phyloP scores from a whole-genome alignment of 2,329 filamentous ascomycete species.

The Magnaporthiopsis incrustans region DNA sequence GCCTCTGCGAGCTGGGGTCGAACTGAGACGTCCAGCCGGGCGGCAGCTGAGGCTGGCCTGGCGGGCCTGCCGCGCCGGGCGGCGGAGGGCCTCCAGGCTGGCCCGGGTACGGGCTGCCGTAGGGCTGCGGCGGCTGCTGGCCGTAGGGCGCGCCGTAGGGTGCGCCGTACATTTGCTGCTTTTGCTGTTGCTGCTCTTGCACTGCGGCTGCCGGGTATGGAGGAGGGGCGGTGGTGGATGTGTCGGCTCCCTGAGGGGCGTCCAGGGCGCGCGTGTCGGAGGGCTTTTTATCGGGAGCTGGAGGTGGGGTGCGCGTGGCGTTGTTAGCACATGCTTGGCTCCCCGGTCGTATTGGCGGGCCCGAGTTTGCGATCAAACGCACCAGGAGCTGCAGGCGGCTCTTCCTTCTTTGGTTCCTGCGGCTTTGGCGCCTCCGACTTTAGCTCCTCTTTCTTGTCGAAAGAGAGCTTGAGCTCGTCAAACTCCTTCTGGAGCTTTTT shows the following conservation, averaged over 20 bases:
- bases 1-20: conserved; percentile 1
- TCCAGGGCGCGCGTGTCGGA: background rate
- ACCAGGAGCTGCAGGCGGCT: background rate
- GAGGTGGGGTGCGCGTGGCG: background rate
- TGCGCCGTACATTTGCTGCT: background rate
- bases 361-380: background rate
- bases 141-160: conserved; percentile 3
- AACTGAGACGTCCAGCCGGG: conserved; percentile 6
- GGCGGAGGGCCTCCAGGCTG: background rate
- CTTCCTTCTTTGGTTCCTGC: background rate
- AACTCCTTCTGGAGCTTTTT: conserved; percentile 9
- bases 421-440: background rate
- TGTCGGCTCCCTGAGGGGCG: background rate
- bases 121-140: conserved; percentile 4
- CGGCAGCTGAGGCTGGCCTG: conserved; percentile 2
- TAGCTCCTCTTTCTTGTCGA: conserved; percentile 1
- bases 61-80: background rate
- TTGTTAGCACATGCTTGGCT: background rate
- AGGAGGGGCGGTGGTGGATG: background rate
- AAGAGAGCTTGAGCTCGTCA: conserved; percentile 5
- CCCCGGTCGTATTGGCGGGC: background rate
- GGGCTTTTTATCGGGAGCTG: conserved; percentile 2
- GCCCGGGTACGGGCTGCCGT: conserved; percentile 1
- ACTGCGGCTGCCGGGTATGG: background rate
- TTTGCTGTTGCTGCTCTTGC: background rate